Base-by-base conservation (phyloP, 305 asterid genomes). In the Fraxinus ornus region DNA sequence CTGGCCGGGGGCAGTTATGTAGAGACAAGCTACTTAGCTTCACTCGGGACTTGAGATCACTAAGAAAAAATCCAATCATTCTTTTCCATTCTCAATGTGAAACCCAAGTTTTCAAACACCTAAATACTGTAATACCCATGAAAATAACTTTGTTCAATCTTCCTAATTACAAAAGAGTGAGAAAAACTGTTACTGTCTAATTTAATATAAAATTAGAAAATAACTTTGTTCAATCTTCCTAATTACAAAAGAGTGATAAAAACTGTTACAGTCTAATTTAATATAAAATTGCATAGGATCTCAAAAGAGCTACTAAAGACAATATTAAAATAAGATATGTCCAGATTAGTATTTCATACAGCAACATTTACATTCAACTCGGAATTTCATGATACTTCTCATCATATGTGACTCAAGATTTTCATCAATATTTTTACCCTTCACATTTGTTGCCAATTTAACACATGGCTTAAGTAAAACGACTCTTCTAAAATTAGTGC, bases 351-450 rank as follows among this genome's bases (percentile, higher is more conserved):
- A 68, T 28, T 32, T 22, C 30, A 21, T 37, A 5, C 26, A 76
- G 37, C 21, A 76, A 19, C 5, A 9, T 79, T 15, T 35, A 55
- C 33, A 24, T 5, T 80, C 62, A 26, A 49, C 32, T 10, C 13
- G 15, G 33, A 71, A 57, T 49, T 12, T 80, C 64, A 76, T 75
- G 83, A 21, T 13, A 57, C 49, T 71, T 78, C 79, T 72, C 76
- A 83, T 7, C 36, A 66, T 35, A 52, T 2, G 49, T 60, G 19
- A 15, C 22, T 62, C 82, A 57, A 21, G 52, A 37, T 74, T 35
- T 62, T 13, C 7, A 17, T 32, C n/a, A 41, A 75, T 75, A 62
- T 79, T 77, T 80, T 80, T 22, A 57, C 70, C 52, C 24, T 52
- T n/a, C 24, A 52, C 8, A 52, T 5, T 52, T 5, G 8, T 52